phyloP scores from a whole-genome alignment of 768 basidiomycete genomes.

The Lactarius deliciosus region DNA sequence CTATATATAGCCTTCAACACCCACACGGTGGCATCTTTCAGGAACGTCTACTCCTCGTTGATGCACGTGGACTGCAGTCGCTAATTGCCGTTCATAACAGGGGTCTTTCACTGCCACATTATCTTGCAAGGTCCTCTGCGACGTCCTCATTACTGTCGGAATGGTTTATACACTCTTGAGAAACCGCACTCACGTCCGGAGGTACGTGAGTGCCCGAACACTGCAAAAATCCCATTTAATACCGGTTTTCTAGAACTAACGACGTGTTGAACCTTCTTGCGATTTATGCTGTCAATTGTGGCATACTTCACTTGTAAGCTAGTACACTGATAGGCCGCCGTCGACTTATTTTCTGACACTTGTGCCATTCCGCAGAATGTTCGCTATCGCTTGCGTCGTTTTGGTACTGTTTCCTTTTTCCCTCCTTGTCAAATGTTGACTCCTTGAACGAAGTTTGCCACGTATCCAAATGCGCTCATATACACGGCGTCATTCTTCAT shows the following conservation, averaged over 20 bases:
- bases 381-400: neutral
- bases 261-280: neutral
- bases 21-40: neutral
- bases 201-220: no score
- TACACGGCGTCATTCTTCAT: no score
- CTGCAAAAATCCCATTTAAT: neutral
- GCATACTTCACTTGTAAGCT: neutral
- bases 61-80: no score
- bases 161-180: no score
- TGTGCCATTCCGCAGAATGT: neutral
- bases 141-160: no score
- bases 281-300: conserved; percentile 6
- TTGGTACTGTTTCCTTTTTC: neutral
- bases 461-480: no score
- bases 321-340: no score
- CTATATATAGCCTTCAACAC: neutral
- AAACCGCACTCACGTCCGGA: no score
- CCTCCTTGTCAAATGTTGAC: no score
- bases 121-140: no score
- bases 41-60: neutral
- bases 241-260: neutral
- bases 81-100: neutral
- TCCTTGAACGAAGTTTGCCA: no score
- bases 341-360: neutral
- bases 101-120: neutral